Evolutionary conservation across 257 asterid species (phyloP), one percentile per base, ranked within the genome.

Genomic region (Solanum sparsipilum): DNA sequence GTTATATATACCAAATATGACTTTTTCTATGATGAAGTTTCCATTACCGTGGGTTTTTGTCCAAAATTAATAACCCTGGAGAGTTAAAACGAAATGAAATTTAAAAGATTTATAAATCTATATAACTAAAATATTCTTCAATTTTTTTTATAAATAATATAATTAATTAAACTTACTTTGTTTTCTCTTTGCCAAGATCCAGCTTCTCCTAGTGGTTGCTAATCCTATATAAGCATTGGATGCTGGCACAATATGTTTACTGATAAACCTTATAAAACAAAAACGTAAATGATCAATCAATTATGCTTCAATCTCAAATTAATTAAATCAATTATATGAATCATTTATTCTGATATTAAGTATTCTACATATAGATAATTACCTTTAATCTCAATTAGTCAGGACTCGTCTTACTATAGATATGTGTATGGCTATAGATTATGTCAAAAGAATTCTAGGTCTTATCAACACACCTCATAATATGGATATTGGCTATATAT

Each of bases 171-270:
- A 41, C 13, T 29, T 32, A 94, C 98, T 94, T 94, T 95, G 90
- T 86, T 92, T 85, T 95, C 98, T 21, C 58, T 89, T 89, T 94
- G 98, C 96, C 97, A 95, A 6, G 95, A 95, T 91, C 97, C 97
- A 20, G 85, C 70, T 5, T 92, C 94, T 38, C 97, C 97, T 0
- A 94, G 92, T 2, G 86, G 86, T 16, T 16, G 94, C 98, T 36
- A 95, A 87, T 48, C 97, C 98, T 20, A 95, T 78, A 73, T 87
- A 91, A 25, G 96, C 95, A 34, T 90, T 89, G 46, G 67, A 88
- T 34, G 98, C 93, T 25, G 79, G 31, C 70, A 92, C 90, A 76
- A 87, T 89, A 39, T 90, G 46, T 63, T 90, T 87, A 85, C 29
- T 90, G 25, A 90, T 91, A 31, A 31, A 31, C 32, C 32, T 2